Base-by-base conservation (phyloP, 441 rosid genomes). In the Iberis amara region DNA sequence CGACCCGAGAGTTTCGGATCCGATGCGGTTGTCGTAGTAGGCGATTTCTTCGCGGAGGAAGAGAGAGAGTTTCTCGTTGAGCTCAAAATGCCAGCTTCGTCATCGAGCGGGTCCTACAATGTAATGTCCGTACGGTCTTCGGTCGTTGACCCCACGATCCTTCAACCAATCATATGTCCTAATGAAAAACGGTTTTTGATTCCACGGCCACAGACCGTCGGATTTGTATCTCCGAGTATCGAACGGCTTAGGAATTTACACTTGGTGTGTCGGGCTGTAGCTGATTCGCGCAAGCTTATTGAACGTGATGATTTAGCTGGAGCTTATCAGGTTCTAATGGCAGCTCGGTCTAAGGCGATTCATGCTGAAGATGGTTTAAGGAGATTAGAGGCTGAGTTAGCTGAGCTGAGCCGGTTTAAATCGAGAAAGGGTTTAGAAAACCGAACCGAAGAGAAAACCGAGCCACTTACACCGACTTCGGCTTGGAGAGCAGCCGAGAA, bases 401-500 rank as follows among this genome's bases (percentile, higher is more conserved):
- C 68, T 6, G 91, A 86, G 56, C 39, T 86, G 21, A 71, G 71
- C 47, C 65, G 76, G 56, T 65, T 62, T 1, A 60, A 78, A 54
- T 76, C 64, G 15, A 55, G 46, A 40, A 65, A 30, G 30, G 44
- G 41, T 47, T 57, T 57, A 10, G 52, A 31, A 21, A 71, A 59
- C 64, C 65, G 62, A 43, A 39, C 59, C 11, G 65, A 69, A 30
- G 83, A 79, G 35, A 81, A 81, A 72, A 5, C 59, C 4, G 97
- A 89, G 77, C 78, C 75, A 55, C 74, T 84, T 4, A 89, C 97
- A 28, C 96, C 96, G 56, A 84, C 87, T 12, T 89, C 97, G 65
- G 96, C 91, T 41, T 86, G 97, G 95, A 69, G 80, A 67, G 89
- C 94, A 7, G 97, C 97, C 0, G 97, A 89, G 66, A 79, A 80